Percentiles rank a stretch among this genome's conserved stretches.
Conservation (phyloP, 192 early-diverging fungal species). For the Coemansia sp. region DNA sequence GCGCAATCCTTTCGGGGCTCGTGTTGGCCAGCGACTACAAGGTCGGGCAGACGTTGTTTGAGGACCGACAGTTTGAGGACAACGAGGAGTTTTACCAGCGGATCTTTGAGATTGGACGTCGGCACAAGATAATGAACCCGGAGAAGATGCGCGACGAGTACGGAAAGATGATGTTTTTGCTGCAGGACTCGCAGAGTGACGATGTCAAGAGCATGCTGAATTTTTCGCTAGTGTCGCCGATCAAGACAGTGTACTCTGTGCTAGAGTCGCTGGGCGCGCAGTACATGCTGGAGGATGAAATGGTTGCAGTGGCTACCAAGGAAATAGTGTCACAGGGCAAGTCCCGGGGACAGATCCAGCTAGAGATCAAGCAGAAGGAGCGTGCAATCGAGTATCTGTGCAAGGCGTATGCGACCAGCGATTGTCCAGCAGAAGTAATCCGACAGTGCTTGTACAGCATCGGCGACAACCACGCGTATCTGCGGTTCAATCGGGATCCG, state of each 20-base stretch:
- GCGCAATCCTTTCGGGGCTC: conserved; percentile 89
- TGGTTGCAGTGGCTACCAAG: conserved; percentile 62
- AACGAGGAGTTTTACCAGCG: conserved; percentile 78
- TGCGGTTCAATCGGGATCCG: conserved; percentile 86
- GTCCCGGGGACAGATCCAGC: conserved; percentile 64
- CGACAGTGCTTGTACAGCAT: conserved; percentile 88
- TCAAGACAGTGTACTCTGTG: conserved; percentile 85
- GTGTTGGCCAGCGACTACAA: conserved; percentile 80
- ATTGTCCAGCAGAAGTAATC: conserved; percentile 68
- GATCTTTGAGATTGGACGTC: conserved; percentile 66
- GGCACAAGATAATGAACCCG: conserved; percentile 91
- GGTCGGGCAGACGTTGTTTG: conserved; percentile 75
- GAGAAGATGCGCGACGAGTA: conserved; percentile 96
- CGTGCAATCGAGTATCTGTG: conserved; percentile 83
- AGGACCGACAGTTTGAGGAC: conserved; percentile 63
- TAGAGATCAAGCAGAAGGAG: conserved; percentile 89
- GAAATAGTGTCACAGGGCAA: conserved; percentile 71
- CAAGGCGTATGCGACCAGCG: conserved; percentile 66
- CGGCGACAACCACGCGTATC: conserved; percentile 95
- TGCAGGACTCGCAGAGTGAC: conserved; percentile 70
- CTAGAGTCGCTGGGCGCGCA: conserved; percentile 66
- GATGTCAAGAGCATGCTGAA: conserved; percentile 76
- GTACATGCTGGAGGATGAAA: conserved; percentile 74
- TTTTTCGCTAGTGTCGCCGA: conserved; percentile 76
- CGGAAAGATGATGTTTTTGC: conserved; percentile 93